These are phyloP conservation scores for Choanephora cucurbitarum DNA, from an alignment of 371 early-diverging fungal genomes.

Conservation along the genomic window DNA sequence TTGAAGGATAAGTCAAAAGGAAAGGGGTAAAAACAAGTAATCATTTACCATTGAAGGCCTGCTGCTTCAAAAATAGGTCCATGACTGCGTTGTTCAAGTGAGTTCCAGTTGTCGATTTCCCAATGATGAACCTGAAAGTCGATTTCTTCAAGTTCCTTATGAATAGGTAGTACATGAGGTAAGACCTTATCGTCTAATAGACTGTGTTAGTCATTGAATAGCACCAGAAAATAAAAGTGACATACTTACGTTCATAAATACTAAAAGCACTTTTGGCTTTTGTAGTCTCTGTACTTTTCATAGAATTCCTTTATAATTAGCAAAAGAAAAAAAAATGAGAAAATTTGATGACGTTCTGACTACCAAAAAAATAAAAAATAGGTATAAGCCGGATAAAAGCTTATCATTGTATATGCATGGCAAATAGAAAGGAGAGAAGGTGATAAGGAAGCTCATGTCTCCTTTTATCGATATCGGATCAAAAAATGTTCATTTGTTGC, in stretches of 20 bases:
- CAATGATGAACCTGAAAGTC: constrained; percentile 59
- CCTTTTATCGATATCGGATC: too few relatives aligned
- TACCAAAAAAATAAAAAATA: not conserved
- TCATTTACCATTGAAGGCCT: constrained; percentile 58
- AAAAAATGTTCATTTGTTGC: too few relatives aligned
- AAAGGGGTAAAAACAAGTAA: too few relatives aligned
- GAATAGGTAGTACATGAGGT: constrained; percentile 30
- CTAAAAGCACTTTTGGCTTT: constrained; percentile 7
- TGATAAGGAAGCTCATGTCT: too few relatives aligned
- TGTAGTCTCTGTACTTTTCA: not conserved
- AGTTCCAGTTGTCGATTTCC: constrained; percentile 59
- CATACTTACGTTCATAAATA: constrained; percentile 18
- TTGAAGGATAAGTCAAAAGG: too few relatives aligned
- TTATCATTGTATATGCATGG: too few relatives aligned
- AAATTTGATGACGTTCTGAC: not conserved
- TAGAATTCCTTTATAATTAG: not conserved
- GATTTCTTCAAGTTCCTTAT: constrained; percentile 48
- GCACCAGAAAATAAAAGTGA: not conserved
- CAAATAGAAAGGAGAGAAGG: too few relatives aligned
- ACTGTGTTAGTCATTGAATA: not conserved
- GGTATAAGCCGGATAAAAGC: too few relatives aligned
- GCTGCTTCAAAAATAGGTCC: constrained; percentile 63
- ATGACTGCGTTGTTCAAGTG: constrained; percentile 50
- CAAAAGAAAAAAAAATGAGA: not conserved
- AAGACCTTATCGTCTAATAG: constrained; percentile 38